These are phyloP conservation scores for Solanum tarijense DNA, from an alignment of 257 asterid species.

Conservation along the genomic window DNA sequence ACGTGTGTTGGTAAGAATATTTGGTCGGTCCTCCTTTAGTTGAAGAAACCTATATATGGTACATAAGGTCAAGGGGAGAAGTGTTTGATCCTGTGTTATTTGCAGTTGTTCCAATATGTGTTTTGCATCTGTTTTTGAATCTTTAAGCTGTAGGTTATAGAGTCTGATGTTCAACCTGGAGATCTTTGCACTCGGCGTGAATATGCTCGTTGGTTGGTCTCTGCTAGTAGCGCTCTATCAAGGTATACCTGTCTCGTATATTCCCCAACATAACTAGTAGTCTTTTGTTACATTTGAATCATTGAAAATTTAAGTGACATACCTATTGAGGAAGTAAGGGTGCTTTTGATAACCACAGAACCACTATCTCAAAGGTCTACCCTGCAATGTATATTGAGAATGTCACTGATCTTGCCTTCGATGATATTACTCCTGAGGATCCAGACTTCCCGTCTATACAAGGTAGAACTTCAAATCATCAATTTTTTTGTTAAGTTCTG, in stretches of 20 bases:
- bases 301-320: background rate
- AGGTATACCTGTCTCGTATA: conserved; percentile 36
- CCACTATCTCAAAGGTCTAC: conserved; percentile 76
- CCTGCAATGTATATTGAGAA: conserved; percentile 98
- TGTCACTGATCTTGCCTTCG: conserved; percentile 91
- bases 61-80: background rate
- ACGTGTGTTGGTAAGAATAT: background rate
- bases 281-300: background rate
- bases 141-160: conserved; percentile 55
- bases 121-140: background rate
- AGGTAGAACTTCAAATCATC: conserved; percentile 34
- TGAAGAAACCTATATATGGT: background rate
- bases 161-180: conserved; percentile 86
- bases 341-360: conserved; percentile 30
- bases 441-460: conserved; percentile 94
- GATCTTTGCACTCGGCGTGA: conserved; percentile 96
- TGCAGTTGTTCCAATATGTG: background rate
- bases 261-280: background rate
- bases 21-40: background rate
- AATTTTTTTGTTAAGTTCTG: conserved; percentile 6
- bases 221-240: conserved; percentile 83
- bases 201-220: conserved; percentile 95
- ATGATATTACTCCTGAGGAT: conserved; percentile 85
- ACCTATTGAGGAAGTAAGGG: background rate
- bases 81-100: background rate